These are phyloP conservation scores for Zymoseptoria pseudotritici DNA, from an alignment of 2,329 filamentous ascomycete species.

Conservation along the genomic window DNA sequence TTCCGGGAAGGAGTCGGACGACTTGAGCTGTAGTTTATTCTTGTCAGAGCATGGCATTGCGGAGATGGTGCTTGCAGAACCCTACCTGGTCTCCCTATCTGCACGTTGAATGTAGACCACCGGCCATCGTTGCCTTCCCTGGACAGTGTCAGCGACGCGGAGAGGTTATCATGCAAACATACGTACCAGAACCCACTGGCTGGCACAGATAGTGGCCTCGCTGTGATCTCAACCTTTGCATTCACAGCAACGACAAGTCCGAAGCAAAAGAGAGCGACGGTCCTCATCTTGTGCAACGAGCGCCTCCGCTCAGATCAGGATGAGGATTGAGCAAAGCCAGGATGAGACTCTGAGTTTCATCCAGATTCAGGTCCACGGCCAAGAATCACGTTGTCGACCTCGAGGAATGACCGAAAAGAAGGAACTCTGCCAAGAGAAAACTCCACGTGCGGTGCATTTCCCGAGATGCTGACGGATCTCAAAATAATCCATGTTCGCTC, in stretches of 20 bases:
- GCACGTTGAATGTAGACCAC: slow-evolving; percentile 9
- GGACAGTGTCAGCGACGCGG: neutral
- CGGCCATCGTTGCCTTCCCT: slow-evolving; percentile 11
- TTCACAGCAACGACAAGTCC: neutral
- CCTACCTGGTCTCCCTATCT: slow-evolving; percentile 7
- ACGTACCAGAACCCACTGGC: slow-evolving; percentile 3
- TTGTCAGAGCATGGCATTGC: neutral
- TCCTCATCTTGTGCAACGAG: neutral
- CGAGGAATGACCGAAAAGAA: neutral
- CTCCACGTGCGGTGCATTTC: neutral
- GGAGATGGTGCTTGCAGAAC: neutral
- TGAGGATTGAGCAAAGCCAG: neutral
- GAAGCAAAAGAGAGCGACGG: neutral
- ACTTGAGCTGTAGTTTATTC: neutral
- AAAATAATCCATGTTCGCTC: neutral
- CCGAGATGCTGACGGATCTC: neutral
- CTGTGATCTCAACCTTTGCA: neutral
- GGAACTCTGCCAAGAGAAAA: neutral
- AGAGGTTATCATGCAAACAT: neutral
- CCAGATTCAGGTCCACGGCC: neutral
- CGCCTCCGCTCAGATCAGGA: neutral
- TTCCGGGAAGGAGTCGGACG: slow-evolving; percentile 19
- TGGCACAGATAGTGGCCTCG: slow-evolving; percentile 1
- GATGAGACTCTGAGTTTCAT: neutral
- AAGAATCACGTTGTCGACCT: neutral